Base-by-base conservation (phyloP, 768 basidiomycete genomes). In the Clitopilus passeckerianus region DNA sequence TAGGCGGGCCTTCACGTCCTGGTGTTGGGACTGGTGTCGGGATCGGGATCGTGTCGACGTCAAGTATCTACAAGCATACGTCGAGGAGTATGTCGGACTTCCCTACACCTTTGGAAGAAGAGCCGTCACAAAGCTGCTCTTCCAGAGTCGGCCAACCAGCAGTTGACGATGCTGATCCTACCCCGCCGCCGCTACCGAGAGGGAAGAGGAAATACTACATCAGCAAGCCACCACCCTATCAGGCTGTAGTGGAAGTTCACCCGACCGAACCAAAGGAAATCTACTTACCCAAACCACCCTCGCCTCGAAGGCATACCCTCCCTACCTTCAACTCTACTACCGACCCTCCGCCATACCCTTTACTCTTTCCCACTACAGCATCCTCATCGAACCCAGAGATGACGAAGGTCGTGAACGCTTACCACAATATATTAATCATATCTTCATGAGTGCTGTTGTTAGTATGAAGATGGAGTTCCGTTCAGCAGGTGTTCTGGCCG, bases 401-500 rank as follows among this genome's bases (percentile, higher is more conserved):
- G 92, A 95, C 60, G 96, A 96, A 68, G 96, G 93, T 8, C 73
- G 65, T 52, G 96, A 99, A 72, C 71, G 70, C 37, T 80, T 99
- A 0, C 97, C 97, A 0, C 41, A 70, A 5, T 99, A 99, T 71
- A 83, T 81, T 60, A 98, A 97, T 72, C 74, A 78, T 15, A 82
- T 98, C 16, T 87, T 91, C 67, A 84, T 98, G 65, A 81, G 84
- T 35, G 92, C 87, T 3, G 80, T 87, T 57, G 83, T 99, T 76
- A 90, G 90, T 1, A 85, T 91, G 53, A 99, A 99, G 79, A 84
- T 95, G 86, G 97, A 99, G 77, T 98, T 99, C 68, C 77, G 74
- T 5, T 73, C 80, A 10, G 93, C 95, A 0, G 94, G 95, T 6
- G 78, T 92, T 1, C 92, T 96, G 71, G 88, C 95, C 6, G 83